Evolutionary conservation across 768 basidiomycete species (phyloP).

Genomic region (Kwoniella newhampshirensis): DNA sequence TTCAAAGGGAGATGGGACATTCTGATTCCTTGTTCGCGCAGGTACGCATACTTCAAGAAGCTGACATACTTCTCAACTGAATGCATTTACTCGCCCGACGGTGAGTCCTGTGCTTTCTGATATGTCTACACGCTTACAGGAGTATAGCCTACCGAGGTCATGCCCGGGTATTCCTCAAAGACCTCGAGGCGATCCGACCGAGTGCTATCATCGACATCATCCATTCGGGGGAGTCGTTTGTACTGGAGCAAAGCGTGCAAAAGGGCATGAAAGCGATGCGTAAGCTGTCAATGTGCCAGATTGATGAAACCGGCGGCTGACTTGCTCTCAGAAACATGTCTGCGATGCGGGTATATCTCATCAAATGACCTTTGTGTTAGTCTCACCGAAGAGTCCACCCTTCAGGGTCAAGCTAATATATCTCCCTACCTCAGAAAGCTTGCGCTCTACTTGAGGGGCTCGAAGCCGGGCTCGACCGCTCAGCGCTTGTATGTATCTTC

Average conservation of each 20-base stretch:
- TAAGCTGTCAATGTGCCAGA: slow-evolving; percentile 55
- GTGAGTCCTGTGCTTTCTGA: slow-evolving; percentile 29
- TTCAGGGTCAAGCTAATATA: slow-evolving; percentile 4
- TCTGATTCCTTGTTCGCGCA: slow-evolving; percentile 51
- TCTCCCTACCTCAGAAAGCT: slow-evolving; percentile 56
- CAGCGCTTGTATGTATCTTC: slow-evolving; percentile 48
- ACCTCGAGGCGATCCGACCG: slow-evolving; percentile 88
- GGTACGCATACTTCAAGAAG: slow-evolving; percentile 99
- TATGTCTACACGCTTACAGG: slow-evolving; percentile 1
- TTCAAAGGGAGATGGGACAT: slow-evolving; percentile 4
- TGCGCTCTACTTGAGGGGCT: slow-evolving; percentile 87
- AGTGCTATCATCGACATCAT: slow-evolving; percentile 98
- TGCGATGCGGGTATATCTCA: slow-evolving; percentile 91
- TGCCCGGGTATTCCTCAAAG: slow-evolving; percentile 89
- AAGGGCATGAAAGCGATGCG: slow-evolving; percentile 79
- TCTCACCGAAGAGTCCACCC: too few species aligned
- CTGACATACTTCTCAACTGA: slow-evolving; percentile 98
- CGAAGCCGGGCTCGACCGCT: slow-evolving; percentile 69
- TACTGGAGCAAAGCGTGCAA: slow-evolving; percentile 79
- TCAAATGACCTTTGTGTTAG: slow-evolving; percentile 72
- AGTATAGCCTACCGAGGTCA: slow-evolving; percentile 84
- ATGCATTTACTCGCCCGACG: slow-evolving; percentile 95
- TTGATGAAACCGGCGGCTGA: background rate
- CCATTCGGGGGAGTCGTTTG: slow-evolving; percentile 90
- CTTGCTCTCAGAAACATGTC: slow-evolving; percentile 70